Conservation (phyloP, 352 stramenopile species). For the Phytophthora ramorum region DNA sequence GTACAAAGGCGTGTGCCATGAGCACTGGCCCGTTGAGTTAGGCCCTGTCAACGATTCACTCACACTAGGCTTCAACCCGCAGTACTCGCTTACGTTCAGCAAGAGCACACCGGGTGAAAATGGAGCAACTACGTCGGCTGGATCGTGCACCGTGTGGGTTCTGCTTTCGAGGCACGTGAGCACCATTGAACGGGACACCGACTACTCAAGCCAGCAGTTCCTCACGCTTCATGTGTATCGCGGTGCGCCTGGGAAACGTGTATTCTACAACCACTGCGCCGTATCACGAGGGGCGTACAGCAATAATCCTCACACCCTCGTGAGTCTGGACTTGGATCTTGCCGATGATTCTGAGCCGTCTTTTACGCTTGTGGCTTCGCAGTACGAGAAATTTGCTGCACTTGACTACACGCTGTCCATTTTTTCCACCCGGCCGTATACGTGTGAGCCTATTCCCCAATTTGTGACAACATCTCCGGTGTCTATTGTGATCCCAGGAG, state of each 20-base stretch:
- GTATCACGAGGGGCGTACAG: slow-evolving; percentile 90
- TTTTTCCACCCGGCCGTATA: slow-evolving; percentile 85
- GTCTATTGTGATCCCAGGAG: slow-evolving; percentile 50
- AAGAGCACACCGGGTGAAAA: slow-evolving; percentile 16
- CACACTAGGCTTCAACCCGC: slow-evolving; percentile 94
- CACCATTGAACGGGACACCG: slow-evolving; percentile 68
- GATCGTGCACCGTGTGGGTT: slow-evolving; percentile 87
- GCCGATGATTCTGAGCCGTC: slow-evolving; percentile 53
- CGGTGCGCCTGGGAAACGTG: slow-evolving; percentile 56
- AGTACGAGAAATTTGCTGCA: slow-evolving; percentile 92
- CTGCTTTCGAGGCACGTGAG: slow-evolving; percentile 94
- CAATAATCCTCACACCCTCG: slow-evolving; percentile 93
- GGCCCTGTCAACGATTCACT: slow-evolving; percentile 91
- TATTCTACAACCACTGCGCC: slow-evolving; percentile 87
- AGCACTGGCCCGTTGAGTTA: slow-evolving; percentile 84
- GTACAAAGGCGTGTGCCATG: slow-evolving; percentile 79
- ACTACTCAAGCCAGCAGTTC: slow-evolving; percentile 74
- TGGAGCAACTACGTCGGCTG: slow-evolving; percentile 17
- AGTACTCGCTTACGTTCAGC: slow-evolving; percentile 90
- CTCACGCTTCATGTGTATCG: slow-evolving; percentile 93
- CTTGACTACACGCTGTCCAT: slow-evolving; percentile 91
- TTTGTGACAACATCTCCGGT: slow-evolving; percentile 43
- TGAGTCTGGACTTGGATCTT: slow-evolving; percentile 86
- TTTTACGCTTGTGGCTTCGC: slow-evolving; percentile 91
- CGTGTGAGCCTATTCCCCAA: slow-evolving; percentile 60